Evolutionary conservation across 2,329 filamentous ascomycete species (phyloP), one percentile per base, ranked within the genome.

Genomic region (Sporothrix brasiliensis): DNA sequence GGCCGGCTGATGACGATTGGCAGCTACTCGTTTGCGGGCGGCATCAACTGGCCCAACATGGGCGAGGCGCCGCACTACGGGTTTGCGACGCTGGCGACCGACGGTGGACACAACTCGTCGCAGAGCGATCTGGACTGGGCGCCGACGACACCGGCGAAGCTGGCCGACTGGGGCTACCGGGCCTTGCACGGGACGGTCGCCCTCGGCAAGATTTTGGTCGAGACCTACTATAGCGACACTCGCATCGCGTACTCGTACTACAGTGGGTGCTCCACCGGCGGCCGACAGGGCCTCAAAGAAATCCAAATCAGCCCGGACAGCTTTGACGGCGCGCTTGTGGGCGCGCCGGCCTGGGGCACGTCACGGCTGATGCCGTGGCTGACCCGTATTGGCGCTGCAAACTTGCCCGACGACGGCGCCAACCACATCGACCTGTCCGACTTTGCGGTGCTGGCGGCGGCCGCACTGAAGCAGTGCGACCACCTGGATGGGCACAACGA

Each of bases 261-360:
- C 75, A 79, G 81, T 9, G 86, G 86, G 50, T 89, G 87, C 75
- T 88, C 85, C 0, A 88, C 86, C 0, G 87, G 87, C 30, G 87
- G 87, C 0, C 80, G 87, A 0, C 86, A 89, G 77, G 87, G 87
- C 9, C 77, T 88, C 14, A 84, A 83, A 68, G 83, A 86, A 70
- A 79, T 85, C 3, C 83, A 88, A 74, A 74, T 80, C 21, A 83
- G 82, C 72, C 85, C 86, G 0, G 81, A 85, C 19, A 85, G 85
- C 69, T 88, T 88, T 71, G 85, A 88, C 72, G 87, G 86, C 14
- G 81, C 86, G n/a, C 77, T 87, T 0, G 81, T 86, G 7, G 85
- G 84, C 0, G 80, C 78, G 2, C 80, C 82, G n/a, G 84, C 73
- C 39, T 84, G 74, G 77, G 76, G 76, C 70, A 82, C 80, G 0